Evolutionary conservation across 768 basidiomycete genomes (phyloP).

Genomic region (Termitomyces sp.): DNA sequence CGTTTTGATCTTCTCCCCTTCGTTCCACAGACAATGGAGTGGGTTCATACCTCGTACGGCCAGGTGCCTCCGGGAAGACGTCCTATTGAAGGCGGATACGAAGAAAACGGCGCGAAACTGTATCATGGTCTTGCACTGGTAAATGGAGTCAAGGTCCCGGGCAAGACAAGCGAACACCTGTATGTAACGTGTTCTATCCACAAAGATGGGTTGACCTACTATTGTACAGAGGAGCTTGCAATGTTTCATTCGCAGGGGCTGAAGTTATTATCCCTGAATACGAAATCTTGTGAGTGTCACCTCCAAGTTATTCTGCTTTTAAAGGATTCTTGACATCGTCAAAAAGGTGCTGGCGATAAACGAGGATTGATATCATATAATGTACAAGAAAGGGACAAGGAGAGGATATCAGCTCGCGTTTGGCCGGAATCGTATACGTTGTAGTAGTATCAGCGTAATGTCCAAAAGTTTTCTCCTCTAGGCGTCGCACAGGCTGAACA

Average conservation of each 20-base stretch:
- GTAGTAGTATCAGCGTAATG: neutral
- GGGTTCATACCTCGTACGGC: conserved; percentile 58
- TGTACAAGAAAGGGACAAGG: neutral
- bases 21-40: conserved; percentile 64
- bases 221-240: conserved; percentile 30
- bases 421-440: neutral
- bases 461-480: conserved; percentile 26
- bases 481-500: conserved; percentile 59
- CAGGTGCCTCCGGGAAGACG: conserved; percentile 48
- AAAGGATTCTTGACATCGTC: neutral
- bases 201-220: neutral
- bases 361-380: conserved; percentile 1
- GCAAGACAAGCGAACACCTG: conserved; percentile 71
- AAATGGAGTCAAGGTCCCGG: conserved; percentile 55
- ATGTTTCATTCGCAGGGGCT: conserved; percentile 39
- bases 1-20: conserved; percentile 76
- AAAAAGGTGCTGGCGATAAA: conserved; percentile 32
- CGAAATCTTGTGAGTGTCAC: conserved; percentile 38
- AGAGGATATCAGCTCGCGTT: neutral
- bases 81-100: conserved; percentile 72
- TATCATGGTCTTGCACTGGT: conserved; percentile 61
- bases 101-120: conserved; percentile 57
- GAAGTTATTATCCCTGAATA: conserved; percentile 38
- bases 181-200: conserved; percentile 22
- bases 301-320: neutral